phyloP scores from a whole-genome alignment of 768 basidiomycete genomes.

The Sistotremastrum suecicum region DNA sequence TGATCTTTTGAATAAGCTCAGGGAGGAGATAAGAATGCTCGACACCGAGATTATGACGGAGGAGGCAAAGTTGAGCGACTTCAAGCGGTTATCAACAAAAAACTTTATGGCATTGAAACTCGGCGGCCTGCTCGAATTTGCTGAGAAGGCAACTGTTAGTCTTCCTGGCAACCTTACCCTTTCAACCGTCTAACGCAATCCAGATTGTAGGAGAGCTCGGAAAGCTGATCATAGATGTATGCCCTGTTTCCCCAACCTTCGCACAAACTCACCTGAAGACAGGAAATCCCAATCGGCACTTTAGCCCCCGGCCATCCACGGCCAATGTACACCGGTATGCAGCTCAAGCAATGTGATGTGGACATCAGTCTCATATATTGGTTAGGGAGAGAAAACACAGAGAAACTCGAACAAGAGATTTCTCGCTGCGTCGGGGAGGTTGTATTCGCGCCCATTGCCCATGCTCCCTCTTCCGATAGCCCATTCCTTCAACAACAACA shows the following conservation, averaged over 20 bases:
- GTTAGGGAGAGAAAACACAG: conserved; percentile 42
- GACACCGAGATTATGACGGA: conserved; percentile 77
- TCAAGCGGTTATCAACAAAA: conserved; percentile 58
- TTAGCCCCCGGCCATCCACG: conserved; percentile 73
- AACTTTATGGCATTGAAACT: conserved; percentile 76
- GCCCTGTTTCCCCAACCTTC: neutral
- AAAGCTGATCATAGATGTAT: conserved; percentile 29
- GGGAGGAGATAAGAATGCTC: conserved; percentile 62
- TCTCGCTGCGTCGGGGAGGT: conserved; percentile 16
- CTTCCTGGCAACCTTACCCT: neutral
- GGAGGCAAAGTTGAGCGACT: conserved; percentile 70
- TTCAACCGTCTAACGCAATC: conserved; percentile 9
- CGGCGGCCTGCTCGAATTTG: conserved; percentile 71
- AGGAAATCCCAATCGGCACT: conserved; percentile 72
- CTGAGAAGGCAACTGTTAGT: conserved; percentile 57
- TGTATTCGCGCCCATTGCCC: conserved; percentile 2
- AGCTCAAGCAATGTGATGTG: too few relatives aligned
- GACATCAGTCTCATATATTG: too few relatives aligned
- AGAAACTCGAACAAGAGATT: conserved; percentile 49
- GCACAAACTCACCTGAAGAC: conserved; percentile 3
- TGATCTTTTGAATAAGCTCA: conserved; percentile 51
- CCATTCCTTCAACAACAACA: neutral
- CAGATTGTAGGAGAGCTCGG: conserved; percentile 38
- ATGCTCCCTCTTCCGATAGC: neutral
- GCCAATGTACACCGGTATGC: conserved; percentile 37